phyloP scores from a whole-genome alignment of 1,139 yeast species.

The Kurtzmaniella quercitrusa region DNA sequence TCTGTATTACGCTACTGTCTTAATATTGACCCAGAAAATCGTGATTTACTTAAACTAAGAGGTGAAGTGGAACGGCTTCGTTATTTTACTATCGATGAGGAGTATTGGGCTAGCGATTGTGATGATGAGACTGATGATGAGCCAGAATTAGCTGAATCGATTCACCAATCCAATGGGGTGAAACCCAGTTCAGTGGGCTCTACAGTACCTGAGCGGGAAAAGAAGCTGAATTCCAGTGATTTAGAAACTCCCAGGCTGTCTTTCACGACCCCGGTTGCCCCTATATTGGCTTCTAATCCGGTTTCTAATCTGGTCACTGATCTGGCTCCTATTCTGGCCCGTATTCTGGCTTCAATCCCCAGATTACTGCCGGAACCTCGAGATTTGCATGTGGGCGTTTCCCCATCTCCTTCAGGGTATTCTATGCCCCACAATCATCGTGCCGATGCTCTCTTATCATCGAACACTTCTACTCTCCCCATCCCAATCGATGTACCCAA shows the following conservation, averaged over 20 bases:
- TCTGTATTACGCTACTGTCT: constrained; percentile 73
- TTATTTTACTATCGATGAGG: constrained; percentile 83
- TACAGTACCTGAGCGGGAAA: neutral
- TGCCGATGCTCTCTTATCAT: constrained; percentile 43
- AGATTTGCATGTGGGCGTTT: neutral
- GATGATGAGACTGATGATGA: constrained; percentile 40
- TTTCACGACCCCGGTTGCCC: neutral
- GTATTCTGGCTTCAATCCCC: constrained; percentile 4
- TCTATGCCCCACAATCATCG: constrained; percentile 38
- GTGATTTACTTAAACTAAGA: constrained; percentile 60
- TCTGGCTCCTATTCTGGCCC: constrained; percentile 7
- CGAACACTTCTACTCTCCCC: constrained; percentile 38
- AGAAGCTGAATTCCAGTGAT: no score
- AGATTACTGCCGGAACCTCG: constrained; percentile 5
- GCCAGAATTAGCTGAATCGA: neutral
- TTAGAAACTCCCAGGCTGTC: neutral
- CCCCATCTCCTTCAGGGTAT: neutral
- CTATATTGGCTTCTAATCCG: neutral
- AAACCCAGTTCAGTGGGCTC: no score
- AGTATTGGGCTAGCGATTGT: constrained; percentile 46
- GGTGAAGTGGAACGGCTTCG: constrained; percentile 56
- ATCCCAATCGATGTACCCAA: constrained; percentile 33
- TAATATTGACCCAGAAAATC: constrained; percentile 83
- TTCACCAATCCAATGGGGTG: no score
- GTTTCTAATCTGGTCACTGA: constrained; percentile 6